Evolutionary conservation across 352 stramenopile genomes (phyloP), one percentile per base, ranked within the genome.

Genomic region (Salisapilia sapeloensis): DNA sequence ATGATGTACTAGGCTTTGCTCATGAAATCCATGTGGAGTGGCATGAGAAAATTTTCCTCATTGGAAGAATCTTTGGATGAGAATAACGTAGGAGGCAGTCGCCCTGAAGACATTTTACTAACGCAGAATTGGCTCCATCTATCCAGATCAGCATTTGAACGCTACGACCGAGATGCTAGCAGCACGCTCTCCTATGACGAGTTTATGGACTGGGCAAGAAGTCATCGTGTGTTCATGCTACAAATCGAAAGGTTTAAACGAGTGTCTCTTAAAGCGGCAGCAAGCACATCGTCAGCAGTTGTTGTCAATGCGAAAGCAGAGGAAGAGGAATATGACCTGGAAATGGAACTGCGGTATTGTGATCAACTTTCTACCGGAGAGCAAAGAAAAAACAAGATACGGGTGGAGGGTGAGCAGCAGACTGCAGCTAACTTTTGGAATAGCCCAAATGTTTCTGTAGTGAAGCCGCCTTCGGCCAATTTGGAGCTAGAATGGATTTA

Each of bases 211-310:
- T 86, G 74, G 71, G 67, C 74, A 2, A 51, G 74, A n/a, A 84
- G 62, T 36, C 83, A 87, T 24, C 71, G 72, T 2, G 70, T 66
- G 24, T 87, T 91, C 24, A 87, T 91, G 71, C 47, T 87, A 8
- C 67, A 85, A 40, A 61, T 86, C 4, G 75, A 91, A 26, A 59
- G 65, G 9, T 86, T 87, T 23, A 65, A 66, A 0, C 42, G 76
- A 1, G 67, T 89, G 19, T 63, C 62, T 0, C 64, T 83, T 36
- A 85, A 78, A 11, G n/a, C n/a, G n/a, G n/a, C n/a, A n/a, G n/a
- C n/a, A n/a, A n/a, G n/a, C n/a, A n/a, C n/a, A n/a, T n/a, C n/a
- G 38, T 31, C 14, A 44, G 38, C 15, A 31, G n/a, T n/a, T n/a
- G 29, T 31, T 78, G 0, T 77, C 62, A 14, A 48, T 82, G 3